A percentile compares a stretch with the other conserved stretches of the same genome.
Evolutionary conservation across 139 green algal species (phyloP).

Genomic region (Gonium pectorale): DNA sequence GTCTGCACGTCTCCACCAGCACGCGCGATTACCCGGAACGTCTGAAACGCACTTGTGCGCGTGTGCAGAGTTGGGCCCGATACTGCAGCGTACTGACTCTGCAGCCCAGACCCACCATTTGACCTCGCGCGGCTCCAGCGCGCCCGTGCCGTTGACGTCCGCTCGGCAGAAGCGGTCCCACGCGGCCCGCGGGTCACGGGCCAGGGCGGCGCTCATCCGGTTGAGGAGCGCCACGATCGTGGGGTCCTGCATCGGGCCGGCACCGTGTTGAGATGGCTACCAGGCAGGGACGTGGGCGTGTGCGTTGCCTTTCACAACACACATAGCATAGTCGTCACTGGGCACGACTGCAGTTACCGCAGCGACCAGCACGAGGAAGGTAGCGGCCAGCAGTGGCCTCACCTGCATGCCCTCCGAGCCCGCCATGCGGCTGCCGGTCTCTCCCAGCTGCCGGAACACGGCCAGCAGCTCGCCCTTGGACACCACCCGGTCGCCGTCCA

Average conservation of each 20-base stretch:
- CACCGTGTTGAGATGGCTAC: not conserved
- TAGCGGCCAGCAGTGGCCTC: too few relatives aligned
- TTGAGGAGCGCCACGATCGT: conserved; percentile 25
- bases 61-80: too few relatives aligned
- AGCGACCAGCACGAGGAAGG: too few relatives aligned
- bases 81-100: not conserved
- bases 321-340: too few relatives aligned
- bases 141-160: conserved; percentile 4
- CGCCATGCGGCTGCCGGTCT: conserved; percentile 3
- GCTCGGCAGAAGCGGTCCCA: conserved; percentile 36
- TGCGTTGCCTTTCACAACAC: too few relatives aligned
- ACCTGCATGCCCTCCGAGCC: too few relatives aligned
- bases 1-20: too few relatives aligned
- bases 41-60: too few relatives aligned
- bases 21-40: too few relatives aligned
- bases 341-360: too few relatives aligned
- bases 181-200: conserved; percentile 6
- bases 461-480: conserved; percentile 43
- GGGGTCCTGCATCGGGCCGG: conserved; percentile 2
- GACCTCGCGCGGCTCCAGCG: conserved; percentile 22
- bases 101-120: conserved; percentile 3
- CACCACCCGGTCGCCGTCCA: conserved; percentile 56
- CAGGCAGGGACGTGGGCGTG: not conserved
- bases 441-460: conserved; percentile 46
- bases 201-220: not conserved